Evolutionary conservation across 2,329 filamentous ascomycete species (phyloP), one percentile per base, ranked within the genome.

Genomic region (Coniochaeta ligniaria): DNA sequence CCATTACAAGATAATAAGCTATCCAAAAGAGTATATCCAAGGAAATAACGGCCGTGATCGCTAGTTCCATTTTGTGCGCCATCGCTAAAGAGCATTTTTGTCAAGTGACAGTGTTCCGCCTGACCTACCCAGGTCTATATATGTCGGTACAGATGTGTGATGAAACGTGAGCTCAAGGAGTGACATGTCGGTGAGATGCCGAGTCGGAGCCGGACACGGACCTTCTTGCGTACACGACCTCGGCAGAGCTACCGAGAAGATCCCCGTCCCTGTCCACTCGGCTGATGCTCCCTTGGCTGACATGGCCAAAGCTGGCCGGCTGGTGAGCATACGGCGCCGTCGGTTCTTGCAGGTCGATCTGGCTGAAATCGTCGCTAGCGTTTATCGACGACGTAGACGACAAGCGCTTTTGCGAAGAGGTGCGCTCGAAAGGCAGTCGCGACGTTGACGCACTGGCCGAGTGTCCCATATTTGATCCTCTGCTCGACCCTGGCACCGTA

Each of bases 341-440:
- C 38, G 56, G 63, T 57, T 67, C 70, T 54, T 66, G 70, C 63
- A 75, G 71, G 58, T 79, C 75, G 45, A 74, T 68, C 24, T 79
- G 75, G 24, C 72, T 77, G 59, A 78, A 73, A 20, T 80, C 79
- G 24, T 80, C 79, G 0, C 76, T 76, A 14, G 76, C 76, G 1
- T 77, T 76, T 43, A 78, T 71, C 0, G 83, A 85, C 0, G 82
- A 84, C 11, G 56, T 31, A 20, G 56, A 58, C 17, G 56, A 58
- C 11, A 31, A 20, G 20, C 74, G 76, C 63, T 79, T 80, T 62
- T 80, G 78, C 1, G 83, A 86, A 41, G 75, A 76, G 26, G 76
- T 80, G 6, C 83, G 79, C 63, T 86, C 81, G 66, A 87, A 88
- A 0, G 85, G 85, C 24, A 86, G 73, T 24, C 75, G 74, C 4